Conservation (phyloP, 352 stramenopile species). For the Globisporangium abappressorium region DNA sequence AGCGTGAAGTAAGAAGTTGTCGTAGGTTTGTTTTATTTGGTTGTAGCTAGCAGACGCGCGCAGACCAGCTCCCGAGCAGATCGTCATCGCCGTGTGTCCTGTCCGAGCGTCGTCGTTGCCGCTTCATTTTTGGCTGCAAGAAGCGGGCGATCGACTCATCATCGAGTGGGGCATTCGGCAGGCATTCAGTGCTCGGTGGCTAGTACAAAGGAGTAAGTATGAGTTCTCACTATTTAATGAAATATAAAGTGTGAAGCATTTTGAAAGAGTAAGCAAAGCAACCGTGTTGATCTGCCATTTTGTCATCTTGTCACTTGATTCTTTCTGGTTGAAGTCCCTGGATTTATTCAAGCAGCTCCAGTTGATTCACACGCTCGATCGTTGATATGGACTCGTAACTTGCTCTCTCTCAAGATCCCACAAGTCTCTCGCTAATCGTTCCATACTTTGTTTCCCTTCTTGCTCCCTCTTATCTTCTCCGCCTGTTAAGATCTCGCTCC, state of each 20-base stretch:
- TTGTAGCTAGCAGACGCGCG: not conserved
- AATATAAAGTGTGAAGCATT: not conserved
- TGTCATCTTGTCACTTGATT: not conserved
- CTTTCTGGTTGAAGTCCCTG: not conserved
- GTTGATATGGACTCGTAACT: not conserved
- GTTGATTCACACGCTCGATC: not conserved
- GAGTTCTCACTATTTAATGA: not conserved
- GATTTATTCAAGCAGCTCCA: not conserved
- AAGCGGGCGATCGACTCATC: too few relatives aligned
- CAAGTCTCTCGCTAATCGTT: not conserved
- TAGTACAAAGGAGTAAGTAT: too few relatives aligned
- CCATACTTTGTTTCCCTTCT: not conserved
- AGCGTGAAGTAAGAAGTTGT: constrained; percentile 9
- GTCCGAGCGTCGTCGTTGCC: too few relatives aligned
- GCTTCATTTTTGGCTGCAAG: too few relatives aligned
- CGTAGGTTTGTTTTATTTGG: constrained; percentile 8
- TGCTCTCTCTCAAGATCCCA: not conserved
- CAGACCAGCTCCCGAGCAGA: too few relatives aligned
- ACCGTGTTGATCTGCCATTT: not conserved
- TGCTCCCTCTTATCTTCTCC: not conserved
- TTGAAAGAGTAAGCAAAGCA: not conserved
- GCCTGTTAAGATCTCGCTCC: not conserved
- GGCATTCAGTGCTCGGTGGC: too few relatives aligned
- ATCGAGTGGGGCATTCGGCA: too few relatives aligned
- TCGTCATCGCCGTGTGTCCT: too few relatives aligned